Evolutionary conservation across 2,329 filamentous ascomycete species (phyloP).

Genomic region (Orbilia oligospora): DNA sequence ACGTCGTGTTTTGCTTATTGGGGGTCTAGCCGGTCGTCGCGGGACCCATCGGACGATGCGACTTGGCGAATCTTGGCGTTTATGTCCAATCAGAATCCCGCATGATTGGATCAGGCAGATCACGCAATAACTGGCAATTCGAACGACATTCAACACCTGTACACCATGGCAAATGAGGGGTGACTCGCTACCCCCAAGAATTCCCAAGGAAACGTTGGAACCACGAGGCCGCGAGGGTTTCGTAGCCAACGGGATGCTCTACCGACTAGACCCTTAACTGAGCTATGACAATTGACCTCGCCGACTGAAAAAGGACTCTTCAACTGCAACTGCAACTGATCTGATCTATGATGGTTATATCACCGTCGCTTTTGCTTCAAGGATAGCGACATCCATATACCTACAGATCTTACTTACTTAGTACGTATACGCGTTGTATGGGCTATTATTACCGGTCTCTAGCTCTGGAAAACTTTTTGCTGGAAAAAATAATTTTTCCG

Average conservation of each 20-base stretch:
- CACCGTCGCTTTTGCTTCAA: slow-evolving; percentile 3
- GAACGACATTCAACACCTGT: slow-evolving; percentile 52
- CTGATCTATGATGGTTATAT: neutral
- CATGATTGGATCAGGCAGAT: slow-evolving; percentile 52
- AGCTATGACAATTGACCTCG: slow-evolving; percentile 13
- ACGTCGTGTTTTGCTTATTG: slow-evolving; percentile 22
- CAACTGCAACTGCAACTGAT: neutral
- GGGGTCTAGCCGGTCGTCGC: neutral
- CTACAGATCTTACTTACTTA: neutral
- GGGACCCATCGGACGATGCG: slow-evolving; percentile 17
- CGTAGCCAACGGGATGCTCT: slow-evolving; percentile 12
- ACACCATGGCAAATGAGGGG: slow-evolving; percentile 26
- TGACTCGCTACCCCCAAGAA: slow-evolving; percentile 24
- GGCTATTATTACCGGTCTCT: neutral
- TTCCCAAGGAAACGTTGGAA: slow-evolving; percentile 5
- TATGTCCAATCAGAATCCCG: slow-evolving; percentile 42
- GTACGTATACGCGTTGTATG: neutral
- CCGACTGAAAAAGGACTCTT: neutral
- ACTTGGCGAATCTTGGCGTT: slow-evolving; percentile 14
- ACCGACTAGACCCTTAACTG: slow-evolving; percentile 10
- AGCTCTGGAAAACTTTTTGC: neutral
- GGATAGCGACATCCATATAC: neutral
- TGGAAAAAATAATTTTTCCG: neutral
- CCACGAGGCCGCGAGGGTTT: neutral
- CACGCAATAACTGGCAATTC: slow-evolving; percentile 49